Evolutionary conservation across 1,284 basidiomycete species (phyloP), one percentile per base, ranked within the genome.

Genomic region (Apiotrichum domesticum): DNA sequence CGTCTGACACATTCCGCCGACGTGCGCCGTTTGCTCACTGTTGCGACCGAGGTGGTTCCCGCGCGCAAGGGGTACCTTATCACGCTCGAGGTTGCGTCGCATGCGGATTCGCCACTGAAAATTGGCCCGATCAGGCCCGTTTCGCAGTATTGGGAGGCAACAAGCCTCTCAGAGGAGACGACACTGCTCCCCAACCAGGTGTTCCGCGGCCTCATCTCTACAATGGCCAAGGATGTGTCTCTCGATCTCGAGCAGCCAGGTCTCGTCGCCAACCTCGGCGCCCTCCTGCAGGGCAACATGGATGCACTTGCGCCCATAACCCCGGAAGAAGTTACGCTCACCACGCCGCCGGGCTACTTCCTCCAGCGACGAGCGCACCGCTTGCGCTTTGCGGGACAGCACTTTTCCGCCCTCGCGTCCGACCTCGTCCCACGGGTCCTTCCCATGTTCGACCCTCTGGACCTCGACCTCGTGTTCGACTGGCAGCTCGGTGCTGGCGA

Each of bases 401-500:
- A 79, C 33, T 84, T 89, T 69, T 84, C 85, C 0, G 81, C 86
- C 55, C 85, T 95, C 29, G 80, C 87, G 1, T 44, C 74, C 3
- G 55, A 73, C 1, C 78, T 80, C 1, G 79, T 85, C 59, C 77
- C 80, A 0, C 71, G 72, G 39, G 81, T 92, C 46, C 92, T 95
- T 70, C 88, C 92, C 2, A 79, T 93, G 4, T 85, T 89, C 71
- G 83, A 87, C 63, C 87, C 90, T 0, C 73, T 80, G 33, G 79
- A 85, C 10, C 74, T 92, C 41, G 87, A 93, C 69, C 63, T 93
- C 47, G 63, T 88, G 47, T 62, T 94, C 40, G 85, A 83, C 67
- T 94, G 89, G 88, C 80, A 82, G 80, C 8, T 33, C 4, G 35
- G 15, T 10, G 45, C 4, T 9, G 4, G 14, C 79, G 82, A 42